Percentiles rank a stretch among this genome's conserved stretches.
These are phyloP conservation scores for Cytospora leucostoma DNA, from an alignment of 2,329 filamentous ascomycete species.

Conservation along the genomic window DNA sequence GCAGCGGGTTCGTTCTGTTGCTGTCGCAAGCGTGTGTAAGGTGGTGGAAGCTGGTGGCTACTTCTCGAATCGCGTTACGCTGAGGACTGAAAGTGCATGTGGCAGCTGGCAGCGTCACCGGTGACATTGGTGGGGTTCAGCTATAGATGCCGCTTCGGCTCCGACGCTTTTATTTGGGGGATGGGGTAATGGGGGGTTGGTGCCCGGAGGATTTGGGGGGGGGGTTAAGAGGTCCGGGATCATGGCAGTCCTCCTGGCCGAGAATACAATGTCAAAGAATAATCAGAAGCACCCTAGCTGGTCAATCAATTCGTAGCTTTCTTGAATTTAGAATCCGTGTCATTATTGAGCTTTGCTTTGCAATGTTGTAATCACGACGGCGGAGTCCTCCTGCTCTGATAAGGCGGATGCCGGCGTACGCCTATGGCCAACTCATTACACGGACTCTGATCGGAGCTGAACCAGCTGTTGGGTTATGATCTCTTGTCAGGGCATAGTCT, in stretches of 20 bases:
- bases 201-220: too few species aligned
- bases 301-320: background rate
- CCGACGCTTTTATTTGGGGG: background rate
- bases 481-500: too few species aligned
- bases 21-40: conserved; percentile 15
- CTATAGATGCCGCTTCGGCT: conserved; percentile 10
- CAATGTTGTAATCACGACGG: background rate
- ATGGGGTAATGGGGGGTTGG: too few species aligned
- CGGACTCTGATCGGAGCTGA: background rate
- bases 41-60: conserved; percentile 6
- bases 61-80: conserved; percentile 7
- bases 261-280: too few species aligned
- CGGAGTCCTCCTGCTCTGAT: background rate
- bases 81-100: conserved; percentile 2
- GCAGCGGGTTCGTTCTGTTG: background rate
- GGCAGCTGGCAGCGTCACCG: conserved; percentile 16
- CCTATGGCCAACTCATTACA: background rate
- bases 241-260: too few species aligned
- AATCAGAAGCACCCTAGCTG: background rate
- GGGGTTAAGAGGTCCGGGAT: too few species aligned
- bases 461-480: background rate
- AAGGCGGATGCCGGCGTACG: conserved; percentile 14
- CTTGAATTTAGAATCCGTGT: too few species aligned
- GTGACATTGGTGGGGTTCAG: conserved; percentile 16
- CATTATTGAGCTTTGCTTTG: too few species aligned